Percentiles rank a stretch among this genome's conserved stretches.
Evolutionary conservation across 139 green algal species (phyloP).

Genomic region (Auxenochlorella protothecoides): DNA sequence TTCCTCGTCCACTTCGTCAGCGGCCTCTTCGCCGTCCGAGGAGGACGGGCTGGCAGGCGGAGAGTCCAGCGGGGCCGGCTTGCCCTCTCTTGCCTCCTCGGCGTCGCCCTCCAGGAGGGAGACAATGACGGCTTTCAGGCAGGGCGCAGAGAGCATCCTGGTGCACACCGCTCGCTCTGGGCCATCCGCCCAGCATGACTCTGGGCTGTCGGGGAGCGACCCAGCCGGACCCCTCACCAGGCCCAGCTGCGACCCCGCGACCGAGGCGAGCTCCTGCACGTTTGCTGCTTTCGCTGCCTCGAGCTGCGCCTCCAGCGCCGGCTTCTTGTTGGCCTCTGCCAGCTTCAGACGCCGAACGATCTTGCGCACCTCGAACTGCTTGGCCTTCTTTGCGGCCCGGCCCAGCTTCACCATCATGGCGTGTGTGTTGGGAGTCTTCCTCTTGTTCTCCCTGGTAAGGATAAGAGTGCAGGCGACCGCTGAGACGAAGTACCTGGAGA

Average conservation of each 20-base stretch:
- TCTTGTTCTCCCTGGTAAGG: too few relatives aligned
- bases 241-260: neutral
- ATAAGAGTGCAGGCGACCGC: too few relatives aligned
- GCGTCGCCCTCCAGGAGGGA: too few relatives aligned
- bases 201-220: neutral
- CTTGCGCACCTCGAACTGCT: slow-evolving; percentile 2
- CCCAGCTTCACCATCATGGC: too few relatives aligned
- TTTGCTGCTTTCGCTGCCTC: neutral
- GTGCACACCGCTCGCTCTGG: neutral
- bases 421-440: too few relatives aligned
- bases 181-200: neutral
- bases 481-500: too few relatives aligned
- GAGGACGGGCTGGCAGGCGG: neutral
- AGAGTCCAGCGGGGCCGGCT: neutral
- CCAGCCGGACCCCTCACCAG: neutral
- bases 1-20: neutral
- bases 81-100: neutral
- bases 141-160: neutral
- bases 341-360: neutral
- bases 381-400: neutral
- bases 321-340: neutral
- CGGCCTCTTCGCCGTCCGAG: neutral
- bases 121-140: neutral
- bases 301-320: neutral
- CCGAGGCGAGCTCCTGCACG: neutral